phyloP scores from a whole-genome alignment of 2,329 filamentous ascomycete genomes.

The Colletotrichum acutatum region DNA sequence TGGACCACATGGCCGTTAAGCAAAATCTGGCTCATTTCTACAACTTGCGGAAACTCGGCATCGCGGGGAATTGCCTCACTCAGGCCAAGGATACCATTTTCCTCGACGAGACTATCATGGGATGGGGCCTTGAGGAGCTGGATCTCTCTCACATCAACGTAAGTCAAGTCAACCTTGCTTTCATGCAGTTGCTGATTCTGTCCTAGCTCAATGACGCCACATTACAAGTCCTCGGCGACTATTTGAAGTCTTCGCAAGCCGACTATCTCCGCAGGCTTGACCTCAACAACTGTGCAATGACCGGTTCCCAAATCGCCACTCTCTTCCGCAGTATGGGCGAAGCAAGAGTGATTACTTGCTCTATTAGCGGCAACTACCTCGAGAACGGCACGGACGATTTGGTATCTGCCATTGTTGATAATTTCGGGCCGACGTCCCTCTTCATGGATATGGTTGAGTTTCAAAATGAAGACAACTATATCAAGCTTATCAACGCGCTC shows the following conservation, averaged over 20 bases:
- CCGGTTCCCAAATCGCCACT: constrained; percentile 59
- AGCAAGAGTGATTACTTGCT: constrained; percentile 58
- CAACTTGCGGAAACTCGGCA: constrained; percentile 59
- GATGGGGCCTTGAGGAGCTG: constrained; percentile 63
- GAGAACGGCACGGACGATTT: constrained; percentile 63
- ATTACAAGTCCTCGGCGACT: constrained; percentile 57
- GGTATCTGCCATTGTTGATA: constrained; percentile 57
- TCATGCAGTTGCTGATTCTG: constrained; percentile 33
- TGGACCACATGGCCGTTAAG: constrained; percentile 59
- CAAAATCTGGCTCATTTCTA: constrained; percentile 55
- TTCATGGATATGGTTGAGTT: constrained; percentile 70
- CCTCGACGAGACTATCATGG: constrained; percentile 53
- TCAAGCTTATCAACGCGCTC: constrained; percentile 61
- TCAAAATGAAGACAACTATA: constrained; percentile 60
- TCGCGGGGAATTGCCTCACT: constrained; percentile 62
- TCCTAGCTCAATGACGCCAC: constrained; percentile 61
- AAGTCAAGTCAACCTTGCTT: constrained; percentile 34
- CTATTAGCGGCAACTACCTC: constrained; percentile 63
- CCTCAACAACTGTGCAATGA: constrained; percentile 64
- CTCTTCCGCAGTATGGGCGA: constrained; percentile 63
- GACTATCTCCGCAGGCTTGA: constrained; percentile 55
- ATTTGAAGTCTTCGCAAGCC: constrained; percentile 54
- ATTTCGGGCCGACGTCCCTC: constrained; percentile 60
- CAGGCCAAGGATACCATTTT: constrained; percentile 57
- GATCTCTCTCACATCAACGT: constrained; percentile 66